These are phyloP conservation scores for Chalaropsis thielavioides DNA, from an alignment of 2,329 filamentous ascomycete genomes.

Conservation along the genomic window DNA sequence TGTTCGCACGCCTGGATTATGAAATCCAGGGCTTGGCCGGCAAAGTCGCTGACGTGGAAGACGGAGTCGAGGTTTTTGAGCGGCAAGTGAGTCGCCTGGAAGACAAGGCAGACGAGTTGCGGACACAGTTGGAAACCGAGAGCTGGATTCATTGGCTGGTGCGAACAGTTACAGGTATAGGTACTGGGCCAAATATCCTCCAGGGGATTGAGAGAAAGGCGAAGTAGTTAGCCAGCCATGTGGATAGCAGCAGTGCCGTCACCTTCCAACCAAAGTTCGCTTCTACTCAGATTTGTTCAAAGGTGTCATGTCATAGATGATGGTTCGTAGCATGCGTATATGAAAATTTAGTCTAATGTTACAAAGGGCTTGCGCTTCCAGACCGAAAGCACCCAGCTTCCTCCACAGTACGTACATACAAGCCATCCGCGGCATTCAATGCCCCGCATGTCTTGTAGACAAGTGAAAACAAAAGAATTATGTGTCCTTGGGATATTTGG, in stretches of 20 bases:
- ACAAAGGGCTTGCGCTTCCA: constrained; percentile 11
- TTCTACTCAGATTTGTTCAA: neutral
- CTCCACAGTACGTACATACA: neutral
- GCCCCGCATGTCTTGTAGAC: neutral
- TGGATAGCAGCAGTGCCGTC: neutral
- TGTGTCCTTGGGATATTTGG: neutral
- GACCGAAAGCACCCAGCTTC: neutral
- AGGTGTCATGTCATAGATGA: neutral
- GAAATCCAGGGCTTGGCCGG: constrained; percentile 68
- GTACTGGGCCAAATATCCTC: constrained; percentile 44
- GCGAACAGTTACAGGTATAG: constrained; percentile 45
- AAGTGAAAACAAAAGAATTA: neutral
- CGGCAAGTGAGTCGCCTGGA: constrained; percentile 60
- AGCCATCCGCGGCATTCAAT: neutral
- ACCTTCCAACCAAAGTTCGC: neutral
- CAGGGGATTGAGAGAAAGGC: constrained; percentile 19
- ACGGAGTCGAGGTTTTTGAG: constrained; percentile 66
- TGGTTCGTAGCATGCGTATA: neutral
- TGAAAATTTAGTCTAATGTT: constrained; percentile 16
- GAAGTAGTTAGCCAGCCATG: neutral
- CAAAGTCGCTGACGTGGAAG: constrained; percentile 76
- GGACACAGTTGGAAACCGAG: constrained; percentile 47
- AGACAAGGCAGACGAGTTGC: constrained; percentile 46
- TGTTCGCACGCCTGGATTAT: constrained; percentile 80
- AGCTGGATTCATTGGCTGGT: constrained; percentile 52